These are phyloP conservation scores for Limonium bicolor DNA, from an alignment of 148 eudicot species.

Conservation along the genomic window DNA sequence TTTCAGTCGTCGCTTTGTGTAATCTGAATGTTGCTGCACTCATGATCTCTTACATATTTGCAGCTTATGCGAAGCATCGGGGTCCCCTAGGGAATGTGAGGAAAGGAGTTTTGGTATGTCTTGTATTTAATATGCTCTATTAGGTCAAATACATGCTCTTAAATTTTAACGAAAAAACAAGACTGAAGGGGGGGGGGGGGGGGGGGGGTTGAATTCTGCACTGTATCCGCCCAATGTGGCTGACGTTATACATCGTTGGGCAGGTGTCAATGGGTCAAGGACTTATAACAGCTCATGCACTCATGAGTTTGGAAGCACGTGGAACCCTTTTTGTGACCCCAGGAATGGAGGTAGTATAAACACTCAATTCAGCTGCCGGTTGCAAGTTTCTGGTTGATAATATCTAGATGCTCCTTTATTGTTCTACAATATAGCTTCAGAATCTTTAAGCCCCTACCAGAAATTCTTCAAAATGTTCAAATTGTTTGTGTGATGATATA, in stretches of 20 bases:
- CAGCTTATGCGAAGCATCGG: conserved; percentile 85
- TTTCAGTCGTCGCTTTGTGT: too few relatives aligned
- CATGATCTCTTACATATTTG: conserved; percentile 9
- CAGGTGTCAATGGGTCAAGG: conserved; percentile 96
- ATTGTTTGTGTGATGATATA: too few relatives aligned
- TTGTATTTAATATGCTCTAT: neutral
- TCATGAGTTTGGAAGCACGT: conserved; percentile 88
- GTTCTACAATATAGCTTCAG: too few relatives aligned
- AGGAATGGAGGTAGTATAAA: conserved; percentile 66
- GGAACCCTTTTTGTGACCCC: conserved; percentile 82
- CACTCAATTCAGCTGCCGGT: neutral
- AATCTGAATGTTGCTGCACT: too few relatives aligned
- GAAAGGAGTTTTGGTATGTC: conserved; percentile 88
- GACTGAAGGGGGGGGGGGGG: too few relatives aligned
- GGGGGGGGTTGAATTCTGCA: too few relatives aligned
- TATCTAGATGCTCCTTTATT: too few relatives aligned
- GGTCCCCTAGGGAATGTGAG: conserved; percentile 95
- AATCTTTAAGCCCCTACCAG: too few relatives aligned
- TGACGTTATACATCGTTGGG: conserved; percentile 6
- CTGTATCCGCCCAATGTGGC: too few relatives aligned
- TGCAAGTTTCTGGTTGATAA: too few relatives aligned
- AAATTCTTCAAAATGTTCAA: too few relatives aligned
- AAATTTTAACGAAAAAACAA: neutral
- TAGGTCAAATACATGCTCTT: neutral
- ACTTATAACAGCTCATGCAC: conserved; percentile 66